Percentiles rank a stretch among this genome's conserved stretches.
Conservation (phyloP, 129 eudicot genomes). For the Escallonia herrerae region DNA sequence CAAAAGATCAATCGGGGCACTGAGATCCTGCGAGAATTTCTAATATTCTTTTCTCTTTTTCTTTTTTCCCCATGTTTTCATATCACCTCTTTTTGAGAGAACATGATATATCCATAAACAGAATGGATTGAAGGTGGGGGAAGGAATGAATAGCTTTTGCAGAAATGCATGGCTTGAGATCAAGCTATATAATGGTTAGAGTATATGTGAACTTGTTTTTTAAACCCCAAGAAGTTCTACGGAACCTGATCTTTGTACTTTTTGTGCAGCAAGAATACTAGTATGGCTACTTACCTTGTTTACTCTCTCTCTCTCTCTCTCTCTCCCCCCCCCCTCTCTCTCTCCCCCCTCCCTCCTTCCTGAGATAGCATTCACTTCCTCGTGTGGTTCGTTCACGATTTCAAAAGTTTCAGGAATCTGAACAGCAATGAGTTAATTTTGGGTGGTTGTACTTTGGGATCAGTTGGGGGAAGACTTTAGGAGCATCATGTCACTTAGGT, state of each 20-base stretch:
- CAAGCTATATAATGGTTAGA: neutral
- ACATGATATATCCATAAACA: neutral
- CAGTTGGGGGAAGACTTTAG: neutral
- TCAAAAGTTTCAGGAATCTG: too few relatives aligned
- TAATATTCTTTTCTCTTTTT: too few relatives aligned
- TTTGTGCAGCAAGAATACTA: neutral
- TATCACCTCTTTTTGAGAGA: neutral
- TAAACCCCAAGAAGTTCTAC: neutral
- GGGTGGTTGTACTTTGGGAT: neutral
- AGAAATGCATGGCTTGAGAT: slow-evolving; percentile 5
- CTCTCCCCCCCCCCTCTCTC: too few relatives aligned
- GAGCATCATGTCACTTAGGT: neutral
- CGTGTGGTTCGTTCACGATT: too few relatives aligned
- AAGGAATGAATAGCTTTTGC: neutral
- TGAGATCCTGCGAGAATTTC: too few relatives aligned
- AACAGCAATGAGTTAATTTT: too few relatives aligned
- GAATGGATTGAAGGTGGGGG: slow-evolving; percentile 3
- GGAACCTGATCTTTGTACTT: neutral
- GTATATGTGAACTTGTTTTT: neutral
- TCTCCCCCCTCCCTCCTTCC: too few relatives aligned
- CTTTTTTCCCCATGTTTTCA: too few relatives aligned
- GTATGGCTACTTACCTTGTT: neutral
- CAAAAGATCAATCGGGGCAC: slow-evolving; percentile 36
- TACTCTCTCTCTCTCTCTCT: too few relatives aligned
- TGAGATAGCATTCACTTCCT: too few relatives aligned